Conservation (phyloP, 2,329 filamentous ascomycete species). For the Penicillium sp. region DNA sequence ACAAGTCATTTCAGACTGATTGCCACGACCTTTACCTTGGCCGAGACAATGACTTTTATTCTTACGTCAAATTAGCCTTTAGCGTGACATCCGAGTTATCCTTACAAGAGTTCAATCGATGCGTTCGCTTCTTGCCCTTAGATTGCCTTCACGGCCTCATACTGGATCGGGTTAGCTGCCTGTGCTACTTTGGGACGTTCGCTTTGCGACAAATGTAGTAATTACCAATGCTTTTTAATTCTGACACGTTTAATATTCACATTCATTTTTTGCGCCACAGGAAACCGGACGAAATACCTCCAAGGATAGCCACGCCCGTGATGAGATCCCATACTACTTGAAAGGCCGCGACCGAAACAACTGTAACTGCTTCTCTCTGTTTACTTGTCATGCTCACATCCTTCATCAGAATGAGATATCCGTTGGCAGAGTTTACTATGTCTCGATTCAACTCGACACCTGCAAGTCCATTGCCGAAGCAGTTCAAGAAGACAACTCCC, state of each 20-base stretch:
- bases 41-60: neutral
- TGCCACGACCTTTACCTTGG: neutral
- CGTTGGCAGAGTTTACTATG: slow-evolving; percentile 15
- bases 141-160: neutral
- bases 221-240: neutral
- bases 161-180: neutral
- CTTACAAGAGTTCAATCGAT: neutral
- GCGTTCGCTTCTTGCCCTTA: neutral
- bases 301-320: slow-evolving; percentile 27
- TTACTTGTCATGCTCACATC: slow-evolving; percentile 15
- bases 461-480: slow-evolving; percentile 33
- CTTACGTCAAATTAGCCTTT: neutral
- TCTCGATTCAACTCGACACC: slow-evolving; percentile 8
- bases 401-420: slow-evolving; percentile 17
- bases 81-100: neutral
- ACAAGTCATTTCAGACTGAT: neutral
- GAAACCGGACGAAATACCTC: slow-evolving; percentile 22
- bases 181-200: neutral
- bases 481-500: slow-evolving; percentile 43
- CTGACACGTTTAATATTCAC: neutral
- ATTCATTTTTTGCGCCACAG: slow-evolving; percentile 14
- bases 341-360: slow-evolving; percentile 23
- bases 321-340: slow-evolving; percentile 28
- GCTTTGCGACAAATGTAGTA: neutral
- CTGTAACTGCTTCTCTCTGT: slow-evolving; percentile 13